phyloP scores from a whole-genome alignment of 129 eudicot species.

The Silybum marianum region DNA sequence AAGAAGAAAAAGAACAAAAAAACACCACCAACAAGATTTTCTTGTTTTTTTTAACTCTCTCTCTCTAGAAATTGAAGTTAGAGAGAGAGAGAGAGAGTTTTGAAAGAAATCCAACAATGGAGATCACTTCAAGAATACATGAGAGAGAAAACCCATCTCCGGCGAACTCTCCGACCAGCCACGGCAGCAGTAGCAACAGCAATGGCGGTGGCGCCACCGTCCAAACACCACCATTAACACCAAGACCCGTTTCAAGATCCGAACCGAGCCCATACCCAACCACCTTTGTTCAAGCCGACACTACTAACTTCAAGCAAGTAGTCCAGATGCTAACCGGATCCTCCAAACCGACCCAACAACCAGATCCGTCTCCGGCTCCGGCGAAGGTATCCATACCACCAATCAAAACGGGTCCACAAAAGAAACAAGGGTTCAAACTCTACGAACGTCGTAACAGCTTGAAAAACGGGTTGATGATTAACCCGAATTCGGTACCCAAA shows the following conservation, averaged over 20 bases:
- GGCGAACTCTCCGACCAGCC: constrained; percentile 52
- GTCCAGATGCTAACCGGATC: constrained; percentile 61
- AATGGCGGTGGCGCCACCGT: constrained; percentile 20
- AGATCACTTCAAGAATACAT: constrained; percentile 43
- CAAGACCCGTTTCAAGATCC: constrained; percentile 50
- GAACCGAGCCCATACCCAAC: constrained; percentile 56
- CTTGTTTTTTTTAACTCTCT: constrained; percentile 24
- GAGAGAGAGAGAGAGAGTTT: constrained; percentile 12
- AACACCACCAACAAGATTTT: constrained; percentile 39
- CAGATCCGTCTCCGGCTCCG: constrained; percentile 36
- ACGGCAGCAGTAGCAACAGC: constrained; percentile 54
- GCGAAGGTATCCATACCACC: constrained; percentile 51
- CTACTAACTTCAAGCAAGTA: constrained; percentile 49
- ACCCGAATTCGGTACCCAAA: constrained; percentile 45
- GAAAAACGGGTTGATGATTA: constrained; percentile 76
- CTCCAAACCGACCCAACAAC: constrained; percentile 31
- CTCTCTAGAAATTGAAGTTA: constrained; percentile 35
- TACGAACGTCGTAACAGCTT: constrained; percentile 75
- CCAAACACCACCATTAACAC: constrained; percentile 41
- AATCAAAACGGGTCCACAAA: constrained; percentile 58
- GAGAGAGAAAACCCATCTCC: constrained; percentile 60
- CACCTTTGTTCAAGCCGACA: constrained; percentile 52
- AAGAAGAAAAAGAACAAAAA: background rate
- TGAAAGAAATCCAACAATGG: constrained; percentile 41
- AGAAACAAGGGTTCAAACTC: constrained; percentile 75